Conservation (phyloP, 2,329 filamentous ascomycete species). For the Fusarium robinianum region DNA sequence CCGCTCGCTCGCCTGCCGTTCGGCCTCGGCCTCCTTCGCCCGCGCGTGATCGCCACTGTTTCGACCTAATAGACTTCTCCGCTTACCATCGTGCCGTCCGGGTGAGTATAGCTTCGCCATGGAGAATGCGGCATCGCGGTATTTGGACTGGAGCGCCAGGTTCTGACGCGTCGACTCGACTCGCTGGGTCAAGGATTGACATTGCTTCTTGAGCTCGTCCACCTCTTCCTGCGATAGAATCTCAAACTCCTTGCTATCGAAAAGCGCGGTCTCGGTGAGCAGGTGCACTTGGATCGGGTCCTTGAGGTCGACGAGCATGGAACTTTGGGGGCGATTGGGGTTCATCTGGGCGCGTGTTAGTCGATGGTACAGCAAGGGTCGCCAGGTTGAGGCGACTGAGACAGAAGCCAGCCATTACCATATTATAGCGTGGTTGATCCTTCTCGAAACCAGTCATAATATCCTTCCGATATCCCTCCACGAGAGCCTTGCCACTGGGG, state of each 20-base stretch:
- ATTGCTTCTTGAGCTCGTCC: conserved; percentile 88
- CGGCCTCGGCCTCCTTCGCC: conserved; percentile 69
- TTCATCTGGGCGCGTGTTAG: conserved; percentile 52
- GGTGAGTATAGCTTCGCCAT: conserved; percentile 79
- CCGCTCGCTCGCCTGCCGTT: conserved; percentile 72
- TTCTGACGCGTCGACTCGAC: conserved; percentile 82
- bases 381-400: conserved; percentile 39
- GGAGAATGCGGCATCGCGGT: conserved; percentile 88
- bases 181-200: conserved; percentile 70
- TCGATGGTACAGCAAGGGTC: not conserved
- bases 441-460: conserved; percentile 58
- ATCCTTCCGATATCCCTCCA: conserved; percentile 63
- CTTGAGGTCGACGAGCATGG: conserved; percentile 62
- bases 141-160: conserved; percentile 87
- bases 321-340: conserved; percentile 56
- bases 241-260: conserved; percentile 83
- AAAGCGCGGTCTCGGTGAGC: conserved; percentile 88
- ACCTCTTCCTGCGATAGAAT: conserved; percentile 91
- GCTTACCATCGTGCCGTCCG: conserved; percentile 52
- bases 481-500: conserved; percentile 54
- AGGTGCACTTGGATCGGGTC: conserved; percentile 86
- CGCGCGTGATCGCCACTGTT: conserved; percentile 55
- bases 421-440: conserved; percentile 60
- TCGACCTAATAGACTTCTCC: conserved; percentile 55
- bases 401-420: no score